A percentile compares a stretch with the other conserved stretches of the same genome.
phyloP scores from a whole-genome alignment of 495 filamentous ascomycete species.

The Penicillium egyptiacum region DNA sequence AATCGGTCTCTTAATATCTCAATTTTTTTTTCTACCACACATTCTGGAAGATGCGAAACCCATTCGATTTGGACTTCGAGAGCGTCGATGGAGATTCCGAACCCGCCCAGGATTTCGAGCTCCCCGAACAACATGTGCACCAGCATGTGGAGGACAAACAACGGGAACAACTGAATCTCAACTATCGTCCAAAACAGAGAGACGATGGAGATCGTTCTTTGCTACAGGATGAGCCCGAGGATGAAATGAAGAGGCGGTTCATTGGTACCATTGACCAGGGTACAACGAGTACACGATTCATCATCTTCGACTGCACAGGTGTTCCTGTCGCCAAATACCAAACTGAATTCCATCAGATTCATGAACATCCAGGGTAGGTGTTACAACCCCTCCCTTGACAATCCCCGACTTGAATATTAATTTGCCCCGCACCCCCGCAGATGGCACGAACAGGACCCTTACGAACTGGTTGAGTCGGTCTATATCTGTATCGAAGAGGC shows the following conservation, averaged over 20 bases:
- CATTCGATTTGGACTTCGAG: conserved; percentile 43
- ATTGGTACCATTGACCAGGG: conserved; percentile 86
- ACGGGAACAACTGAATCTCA: conserved; percentile 25
- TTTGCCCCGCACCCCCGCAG: conserved; percentile 43
- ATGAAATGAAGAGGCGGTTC: conserved; percentile 49
- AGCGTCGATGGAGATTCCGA: conserved; percentile 38
- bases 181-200: conserved; percentile 29
- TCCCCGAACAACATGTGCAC: conserved; percentile 3
- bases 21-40: conserved; percentile 10
- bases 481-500: conserved; percentile 83
- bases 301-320: conserved; percentile 84
- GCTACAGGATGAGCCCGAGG: conserved; percentile 40
- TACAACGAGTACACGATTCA: conserved; percentile 88
- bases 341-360: conserved; percentile 85
- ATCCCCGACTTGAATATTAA: conserved; percentile 9
- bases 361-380: conserved; percentile 84
- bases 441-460: conserved; percentile 93
- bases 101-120: conserved; percentile 27
- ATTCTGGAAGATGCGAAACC: conserved; percentile 36
- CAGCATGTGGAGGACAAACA: conserved; percentile 6
- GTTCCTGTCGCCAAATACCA: conserved; percentile 84
- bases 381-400: conserved; percentile 7
- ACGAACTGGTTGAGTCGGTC: conserved; percentile 75
- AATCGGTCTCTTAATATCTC: conserved; percentile 7
- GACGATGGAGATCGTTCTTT: conserved; percentile 46